phyloP scores from a whole-genome alignment of 371 early-diverging fungal genomes.

The Zychaea mexicana region DNA sequence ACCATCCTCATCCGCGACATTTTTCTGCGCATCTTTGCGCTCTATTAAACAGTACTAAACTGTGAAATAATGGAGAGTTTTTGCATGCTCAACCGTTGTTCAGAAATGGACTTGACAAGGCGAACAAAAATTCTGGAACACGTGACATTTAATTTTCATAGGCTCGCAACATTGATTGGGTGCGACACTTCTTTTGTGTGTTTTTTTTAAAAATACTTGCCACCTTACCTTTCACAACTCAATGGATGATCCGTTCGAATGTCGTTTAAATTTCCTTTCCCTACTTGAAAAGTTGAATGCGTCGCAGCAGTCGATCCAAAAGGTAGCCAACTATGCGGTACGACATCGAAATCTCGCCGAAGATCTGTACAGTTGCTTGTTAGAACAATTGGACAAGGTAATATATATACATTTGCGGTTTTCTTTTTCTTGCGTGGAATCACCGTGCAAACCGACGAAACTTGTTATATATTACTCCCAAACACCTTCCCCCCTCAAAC shows the following conservation, averaged over 20 bases:
- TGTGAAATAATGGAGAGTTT: too few relatives aligned
- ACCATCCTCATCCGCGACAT: too few relatives aligned
- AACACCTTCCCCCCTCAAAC: too few relatives aligned
- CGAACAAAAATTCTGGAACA: too few relatives aligned
- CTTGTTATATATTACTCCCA: constrained; percentile 5
- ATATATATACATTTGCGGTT: constrained; percentile 12
- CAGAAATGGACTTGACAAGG: too few relatives aligned
- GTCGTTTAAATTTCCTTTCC: constrained; percentile 65
- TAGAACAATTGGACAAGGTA: constrained; percentile 75
- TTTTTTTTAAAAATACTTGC: constrained; percentile 20
- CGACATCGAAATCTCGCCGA: constrained; percentile 66
- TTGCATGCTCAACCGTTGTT: too few relatives aligned
- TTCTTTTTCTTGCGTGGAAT: constrained; percentile 1
- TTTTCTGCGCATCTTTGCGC: too few relatives aligned
- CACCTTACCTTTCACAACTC: background rate
- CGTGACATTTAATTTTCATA: too few relatives aligned
- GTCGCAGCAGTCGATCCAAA: constrained; percentile 74
- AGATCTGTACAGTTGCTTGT: constrained; percentile 75
- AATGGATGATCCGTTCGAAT: constrained; percentile 75
- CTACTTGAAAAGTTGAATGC: constrained; percentile 73
- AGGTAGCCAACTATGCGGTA: constrained; percentile 71
- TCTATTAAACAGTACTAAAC: too few relatives aligned
- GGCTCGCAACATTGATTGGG: background rate
- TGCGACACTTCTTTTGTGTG: background rate
- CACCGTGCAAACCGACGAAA: too few relatives aligned